Base-by-base conservation (phyloP, 2,329 filamentous ascomycete genomes). In the Ophiostoma pallidulum region DNA sequence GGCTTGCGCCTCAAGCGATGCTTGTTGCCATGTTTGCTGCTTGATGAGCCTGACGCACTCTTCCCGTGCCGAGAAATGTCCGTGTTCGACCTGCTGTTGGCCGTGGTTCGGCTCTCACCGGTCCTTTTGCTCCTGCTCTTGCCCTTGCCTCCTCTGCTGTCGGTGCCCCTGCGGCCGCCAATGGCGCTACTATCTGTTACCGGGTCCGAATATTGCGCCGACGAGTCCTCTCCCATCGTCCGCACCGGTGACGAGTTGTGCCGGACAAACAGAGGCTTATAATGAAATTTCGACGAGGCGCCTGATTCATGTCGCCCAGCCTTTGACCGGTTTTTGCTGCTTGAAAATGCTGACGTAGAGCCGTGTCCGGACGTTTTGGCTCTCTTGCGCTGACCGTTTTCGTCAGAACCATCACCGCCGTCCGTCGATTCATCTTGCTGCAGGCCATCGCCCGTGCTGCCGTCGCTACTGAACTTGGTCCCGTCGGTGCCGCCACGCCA, bases 401-500 rank as follows among this genome's bases (percentile, higher is more conserved):
- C 67, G 19, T 70, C 69, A 1, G 67, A 64, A 18, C 65, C 62
- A 22, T 69, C 66, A 4, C 65, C 68, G 3, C 72, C 71, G n/a
- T 75, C 72, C 2, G 69, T 70, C 1, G 74, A 75, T 9, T 66
- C 68, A 29, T 67, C 71, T 16, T 63, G 66, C 41, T 68, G 66
- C 0, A 69, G 73, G 38, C 66, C 72, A 46, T 71, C 71, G 16
- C 64, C 71, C 0, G 39, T 8, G 37, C 68, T 75, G 50, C 74
- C 78, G 47, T 85, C 82, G 54, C 79, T 84, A 56, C 77, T 83
- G 40, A 82, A 76, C 32, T 66, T 75, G 1, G 83, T 87, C 1
- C 80, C 74, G 22, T 80, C 75, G 0, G 65, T 67, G 4, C 83
- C 82, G 26, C 86, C 86, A 51, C 77, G 80, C 87, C 87, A 94